A percentile compares a stretch with the other conserved stretches of the same genome.
Conservation (phyloP, 495 filamentous ascomycete species). For the Aspergillus asperescens region DNA sequence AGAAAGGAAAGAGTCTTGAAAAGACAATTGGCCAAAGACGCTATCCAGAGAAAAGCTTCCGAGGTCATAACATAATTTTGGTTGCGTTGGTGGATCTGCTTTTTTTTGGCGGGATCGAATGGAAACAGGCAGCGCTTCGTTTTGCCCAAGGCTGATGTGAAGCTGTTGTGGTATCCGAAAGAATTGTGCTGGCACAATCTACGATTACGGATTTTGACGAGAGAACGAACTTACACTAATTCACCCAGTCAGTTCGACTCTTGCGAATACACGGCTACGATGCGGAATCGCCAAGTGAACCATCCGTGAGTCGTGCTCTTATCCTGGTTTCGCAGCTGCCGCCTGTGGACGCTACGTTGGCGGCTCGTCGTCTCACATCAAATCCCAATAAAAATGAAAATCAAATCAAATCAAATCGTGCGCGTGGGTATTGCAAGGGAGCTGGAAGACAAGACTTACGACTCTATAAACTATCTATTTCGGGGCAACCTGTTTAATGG, state of each 20-base stretch:
- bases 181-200: background rate
- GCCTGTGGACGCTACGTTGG: no score
- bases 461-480: slow-evolving; percentile 32
- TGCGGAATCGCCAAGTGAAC: background rate
- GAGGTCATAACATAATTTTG: no score
- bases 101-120: background rate
- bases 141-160: background rate
- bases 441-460: slow-evolving; percentile 17
- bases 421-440: slow-evolving; percentile 10
- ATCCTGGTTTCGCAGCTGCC: background rate
- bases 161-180: background rate
- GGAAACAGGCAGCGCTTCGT: background rate
- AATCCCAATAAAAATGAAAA: background rate
- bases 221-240: slow-evolving; percentile 4
- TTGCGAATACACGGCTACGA: slow-evolving; percentile 25
- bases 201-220: background rate
- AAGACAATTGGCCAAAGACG: background rate
- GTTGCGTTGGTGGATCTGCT: background rate
- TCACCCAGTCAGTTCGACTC: slow-evolving; percentile 12
- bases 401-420: background rate
- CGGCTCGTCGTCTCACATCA: slow-evolving; percentile 1
- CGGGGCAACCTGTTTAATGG: slow-evolving; percentile 35
- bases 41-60: background rate
- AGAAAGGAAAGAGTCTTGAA: background rate
- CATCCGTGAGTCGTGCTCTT: background rate